These are phyloP conservation scores for Tritrichomonas musculus DNA, from an alignment of 208 protist genomes.

Conservation along the genomic window DNA sequence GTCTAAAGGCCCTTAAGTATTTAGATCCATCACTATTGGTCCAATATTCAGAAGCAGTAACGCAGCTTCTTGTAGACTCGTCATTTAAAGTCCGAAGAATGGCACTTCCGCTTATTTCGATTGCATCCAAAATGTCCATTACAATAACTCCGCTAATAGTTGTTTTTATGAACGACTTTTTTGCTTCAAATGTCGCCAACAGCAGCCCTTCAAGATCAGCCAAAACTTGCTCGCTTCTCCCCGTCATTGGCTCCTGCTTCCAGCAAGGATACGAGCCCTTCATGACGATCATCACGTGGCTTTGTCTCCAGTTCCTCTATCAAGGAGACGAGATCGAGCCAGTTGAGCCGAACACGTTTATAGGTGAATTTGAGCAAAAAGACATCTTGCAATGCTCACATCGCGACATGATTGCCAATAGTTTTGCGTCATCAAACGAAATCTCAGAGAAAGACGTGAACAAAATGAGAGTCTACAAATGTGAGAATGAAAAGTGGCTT, in stretches of 20 bases:
- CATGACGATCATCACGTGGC: no score
- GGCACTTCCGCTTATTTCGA: not conserved
- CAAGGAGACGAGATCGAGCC: not conserved
- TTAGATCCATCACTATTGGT: no score
- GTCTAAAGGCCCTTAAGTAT: not conserved
- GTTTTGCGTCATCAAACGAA: no score
- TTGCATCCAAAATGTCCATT: not conserved
- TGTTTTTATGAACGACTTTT: not conserved
- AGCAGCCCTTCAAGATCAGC: not conserved
- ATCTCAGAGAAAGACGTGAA: no score
- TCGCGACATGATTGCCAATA: no score
- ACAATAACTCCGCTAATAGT: not conserved
- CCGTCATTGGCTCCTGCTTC: not conserved
- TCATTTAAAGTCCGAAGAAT: not conserved
- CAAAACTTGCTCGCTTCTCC: not conserved
- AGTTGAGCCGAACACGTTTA: no score
- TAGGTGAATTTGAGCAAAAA: no score
- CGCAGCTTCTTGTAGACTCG: not conserved
- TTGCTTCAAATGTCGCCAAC: not conserved
- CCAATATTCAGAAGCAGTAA: not conserved
- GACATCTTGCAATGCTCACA: no score
- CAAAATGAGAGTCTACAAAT: not conserved
- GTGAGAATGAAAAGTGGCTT: not conserved
- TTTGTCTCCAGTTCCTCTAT: not conserved
- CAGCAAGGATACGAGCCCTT: no score